Base-by-base conservation (phyloP, 2,329 filamentous ascomycete genomes). In the Lithohypha guttulata region DNA sequence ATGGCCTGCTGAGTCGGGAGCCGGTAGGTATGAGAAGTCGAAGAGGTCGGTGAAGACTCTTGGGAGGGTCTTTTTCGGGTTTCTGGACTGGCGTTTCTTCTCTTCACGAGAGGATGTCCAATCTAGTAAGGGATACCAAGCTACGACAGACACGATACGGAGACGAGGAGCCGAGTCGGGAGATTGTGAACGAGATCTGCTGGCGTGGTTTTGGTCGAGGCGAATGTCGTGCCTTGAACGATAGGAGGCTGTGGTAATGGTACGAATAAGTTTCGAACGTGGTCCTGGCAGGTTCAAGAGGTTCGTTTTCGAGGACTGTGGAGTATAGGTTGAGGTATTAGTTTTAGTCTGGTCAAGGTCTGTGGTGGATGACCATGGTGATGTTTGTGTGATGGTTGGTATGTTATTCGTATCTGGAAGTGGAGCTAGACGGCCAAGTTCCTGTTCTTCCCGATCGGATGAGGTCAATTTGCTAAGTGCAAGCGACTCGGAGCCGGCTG, bases 61-160 rank as follows among this genome's bases (percentile, higher is more conserved):
- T 10, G 67, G 63, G 5, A 70, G 60, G 7, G 65, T 62, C 45
- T 66, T 67, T 33, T 65, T 67, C 5, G 71, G 68, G 42, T 72
- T 66, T 18, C 63, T 48, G 49, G 68, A 73, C 39, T 68, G 70
- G 25, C 67, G 66, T 27, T 74, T 68, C 21, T 75, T 74, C 47
- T 75, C 65, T 17, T 67, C 70, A 20, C 76, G 71, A 2, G 73
- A 70, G 34, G 71, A 64, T 9, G 75, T 72, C 55, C 77, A 78
- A 55, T 79, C 75, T 23, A 75, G 66, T 18, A 72, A 65, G 1
- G 75, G 75, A 45, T 79, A 79, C 69, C 73, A 79, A 34, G 71
- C 69, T 26, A 76, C 65, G 38, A 77, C 65, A 32, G 68, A 70
- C 41, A 71, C 61, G 44, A 79, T 69, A 15, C 65, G 60, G 17